phyloP scores from a whole-genome alignment of 2,329 filamentous ascomycete species.

The Alternaria arbusti region DNA sequence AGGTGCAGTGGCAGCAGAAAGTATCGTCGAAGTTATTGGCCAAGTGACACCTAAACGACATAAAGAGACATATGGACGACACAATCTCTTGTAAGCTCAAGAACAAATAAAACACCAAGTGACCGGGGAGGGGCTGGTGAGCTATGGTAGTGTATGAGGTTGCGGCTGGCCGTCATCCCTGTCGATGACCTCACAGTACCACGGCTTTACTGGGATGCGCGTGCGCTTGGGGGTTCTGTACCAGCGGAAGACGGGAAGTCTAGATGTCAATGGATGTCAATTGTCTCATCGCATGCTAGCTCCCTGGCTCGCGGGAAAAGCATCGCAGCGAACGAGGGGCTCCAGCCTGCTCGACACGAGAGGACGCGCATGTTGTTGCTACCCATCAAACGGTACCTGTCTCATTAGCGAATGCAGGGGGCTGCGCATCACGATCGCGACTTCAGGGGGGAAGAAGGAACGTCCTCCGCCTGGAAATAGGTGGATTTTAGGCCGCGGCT shows the following conservation, averaged over 20 bases:
- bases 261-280: neutral
- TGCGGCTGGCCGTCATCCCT: constrained; percentile 35
- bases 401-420: constrained; percentile 13
- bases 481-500: neutral
- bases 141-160: constrained; percentile 21
- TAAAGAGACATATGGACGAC: constrained; percentile 5
- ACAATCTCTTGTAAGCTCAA: neutral
- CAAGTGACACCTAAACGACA: constrained; percentile 14
- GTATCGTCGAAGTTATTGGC: constrained; percentile 15
- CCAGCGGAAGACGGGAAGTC: constrained; percentile 2
- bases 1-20: constrained; percentile 10
- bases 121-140: constrained; percentile 7
- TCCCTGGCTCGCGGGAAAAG: constrained; percentile 3
- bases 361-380: constrained; percentile 1
- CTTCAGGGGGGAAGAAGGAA: constrained; percentile 5
- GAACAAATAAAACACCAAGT: constrained; percentile 3
- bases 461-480: neutral
- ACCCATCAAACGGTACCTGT: constrained; percentile 7
- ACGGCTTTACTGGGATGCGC: constrained; percentile 10
- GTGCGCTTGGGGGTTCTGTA: constrained; percentile 6
- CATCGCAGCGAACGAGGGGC: neutral
- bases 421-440: neutral
- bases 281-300: constrained; percentile 4
- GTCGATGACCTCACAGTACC: constrained; percentile 45
- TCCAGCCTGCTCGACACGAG: neutral